Evolutionary conservation across 2,329 filamentous ascomycete genomes (phyloP).

Genomic region (Sporothrix variecibatus): DNA sequence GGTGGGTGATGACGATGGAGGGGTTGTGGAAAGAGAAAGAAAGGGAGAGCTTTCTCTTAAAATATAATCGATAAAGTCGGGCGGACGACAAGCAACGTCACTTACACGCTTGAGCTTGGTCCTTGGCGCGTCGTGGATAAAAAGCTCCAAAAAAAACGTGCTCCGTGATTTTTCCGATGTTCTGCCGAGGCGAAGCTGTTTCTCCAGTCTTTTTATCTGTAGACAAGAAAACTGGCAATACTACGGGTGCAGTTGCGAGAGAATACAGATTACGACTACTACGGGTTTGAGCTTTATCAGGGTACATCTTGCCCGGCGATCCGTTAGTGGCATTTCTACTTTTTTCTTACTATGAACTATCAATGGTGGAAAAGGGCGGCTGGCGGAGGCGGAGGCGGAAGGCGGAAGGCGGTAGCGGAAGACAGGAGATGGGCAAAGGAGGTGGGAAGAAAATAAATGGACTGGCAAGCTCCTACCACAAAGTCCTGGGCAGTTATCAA

Average conservation of each 20-base stretch:
- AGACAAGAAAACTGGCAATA: background rate
- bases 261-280: background rate
- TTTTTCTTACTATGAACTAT: too few relatives aligned
- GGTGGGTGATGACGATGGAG: background rate
- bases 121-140: conserved; percentile 2
- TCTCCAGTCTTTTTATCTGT: background rate
- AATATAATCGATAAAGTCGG: too few relatives aligned
- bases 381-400: too few relatives aligned
- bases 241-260: background rate
- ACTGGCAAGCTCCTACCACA: too few relatives aligned
- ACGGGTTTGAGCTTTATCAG: background rate
- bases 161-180: conserved; percentile 19
- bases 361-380: too few relatives aligned
- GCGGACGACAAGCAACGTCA: too few relatives aligned
- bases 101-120: too few relatives aligned
- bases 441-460: background rate
- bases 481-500: too few relatives aligned
- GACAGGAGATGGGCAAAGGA: background rate
- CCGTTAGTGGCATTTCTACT: background rate
- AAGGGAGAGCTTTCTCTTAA: too few relatives aligned
- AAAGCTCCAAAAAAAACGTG: background rate
- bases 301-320: background rate
- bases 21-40: background rate
- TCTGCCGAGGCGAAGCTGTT: conserved; percentile 7
- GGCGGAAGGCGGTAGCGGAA: too few relatives aligned